A percentile compares a stretch with the other conserved stretches of the same genome.
Conservation (phyloP, 768 basidiomycete species). For the Cystofilobasidium bisporidii region DNA sequence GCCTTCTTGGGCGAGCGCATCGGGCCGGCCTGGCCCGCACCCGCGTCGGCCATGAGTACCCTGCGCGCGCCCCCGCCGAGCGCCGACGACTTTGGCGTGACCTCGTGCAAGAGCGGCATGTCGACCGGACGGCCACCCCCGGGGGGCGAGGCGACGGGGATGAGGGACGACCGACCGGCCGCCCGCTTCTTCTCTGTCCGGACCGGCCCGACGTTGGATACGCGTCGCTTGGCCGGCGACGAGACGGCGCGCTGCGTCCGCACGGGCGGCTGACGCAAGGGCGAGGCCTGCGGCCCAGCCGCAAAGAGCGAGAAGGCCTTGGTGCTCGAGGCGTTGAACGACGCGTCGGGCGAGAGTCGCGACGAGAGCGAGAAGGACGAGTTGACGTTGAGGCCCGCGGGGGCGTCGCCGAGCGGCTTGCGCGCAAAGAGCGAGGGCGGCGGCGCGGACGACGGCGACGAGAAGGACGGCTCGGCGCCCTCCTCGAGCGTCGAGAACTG, state of each 20-base stretch:
- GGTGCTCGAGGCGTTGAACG: background rate
- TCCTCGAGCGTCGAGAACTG: background rate
- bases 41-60: conserved; percentile 8
- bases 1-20: conserved; percentile 12
- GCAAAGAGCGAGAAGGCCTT: conserved; percentile 24
- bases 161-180: conserved; percentile 11
- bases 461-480: background rate
- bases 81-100: background rate
- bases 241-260: conserved; percentile 9
- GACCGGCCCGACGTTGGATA: conserved; percentile 11
- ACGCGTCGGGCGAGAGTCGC: background rate
- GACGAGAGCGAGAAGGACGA: conserved; percentile 1
- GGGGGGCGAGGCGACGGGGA: conserved; percentile 8
- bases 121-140: background rate
- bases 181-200: conserved; percentile 16
- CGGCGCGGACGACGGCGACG: background rate
- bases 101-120: background rate
- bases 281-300: conserved; percentile 1
- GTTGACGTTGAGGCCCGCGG: conserved; percentile 8
- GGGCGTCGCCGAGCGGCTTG: background rate
- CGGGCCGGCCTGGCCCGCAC: background rate
- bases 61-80: conserved; percentile 23
- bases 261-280: background rate
- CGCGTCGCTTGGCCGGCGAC: conserved; percentile 22
- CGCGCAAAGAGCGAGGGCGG: background rate